These are phyloP conservation scores for Telfairia occidentalis DNA, from an alignment of 331 rosid genomes.

Conservation along the genomic window DNA sequence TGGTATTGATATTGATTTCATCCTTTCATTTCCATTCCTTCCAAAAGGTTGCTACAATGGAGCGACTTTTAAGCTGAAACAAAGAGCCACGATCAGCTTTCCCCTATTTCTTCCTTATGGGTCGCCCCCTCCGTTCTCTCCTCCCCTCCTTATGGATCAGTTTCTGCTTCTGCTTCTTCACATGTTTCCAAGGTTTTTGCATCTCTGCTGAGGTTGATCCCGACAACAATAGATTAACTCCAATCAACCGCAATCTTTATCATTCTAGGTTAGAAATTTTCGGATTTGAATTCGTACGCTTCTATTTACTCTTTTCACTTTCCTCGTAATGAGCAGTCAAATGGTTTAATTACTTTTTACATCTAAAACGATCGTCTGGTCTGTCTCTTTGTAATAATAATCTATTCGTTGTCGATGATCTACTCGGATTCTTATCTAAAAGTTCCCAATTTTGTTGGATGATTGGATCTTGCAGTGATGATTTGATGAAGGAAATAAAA, in stretches of 20 bases:
- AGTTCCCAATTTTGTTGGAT: conserved; percentile 12
- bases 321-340: neutral
- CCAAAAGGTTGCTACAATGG: neutral
- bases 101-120: conserved; percentile 10
- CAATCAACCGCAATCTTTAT: conserved; percentile 75
- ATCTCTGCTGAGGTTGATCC: conserved; percentile 31
- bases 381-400: neutral
- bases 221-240: conserved; percentile 20
- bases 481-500: conserved; percentile 65
- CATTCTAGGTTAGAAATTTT: conserved; percentile 51
- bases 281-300: neutral
- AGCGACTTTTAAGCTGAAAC: neutral
- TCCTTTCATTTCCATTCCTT: neutral
- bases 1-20: neutral
- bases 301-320: neutral
- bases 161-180: conserved; percentile 26
- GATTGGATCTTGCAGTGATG: conserved; percentile 47
- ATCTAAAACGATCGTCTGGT: neutral
- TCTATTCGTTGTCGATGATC: neutral
- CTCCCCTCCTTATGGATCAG: conserved; percentile 21
- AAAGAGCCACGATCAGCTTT: neutral
- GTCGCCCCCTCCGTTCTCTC: conserved; percentile 29
- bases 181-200: conserved; percentile 29
- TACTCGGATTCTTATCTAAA: neutral
- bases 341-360: neutral